These are phyloP conservation scores for Hamamelis virginiana DNA, from an alignment of 164 flowering plant genomes.

Conservation along the genomic window DNA sequence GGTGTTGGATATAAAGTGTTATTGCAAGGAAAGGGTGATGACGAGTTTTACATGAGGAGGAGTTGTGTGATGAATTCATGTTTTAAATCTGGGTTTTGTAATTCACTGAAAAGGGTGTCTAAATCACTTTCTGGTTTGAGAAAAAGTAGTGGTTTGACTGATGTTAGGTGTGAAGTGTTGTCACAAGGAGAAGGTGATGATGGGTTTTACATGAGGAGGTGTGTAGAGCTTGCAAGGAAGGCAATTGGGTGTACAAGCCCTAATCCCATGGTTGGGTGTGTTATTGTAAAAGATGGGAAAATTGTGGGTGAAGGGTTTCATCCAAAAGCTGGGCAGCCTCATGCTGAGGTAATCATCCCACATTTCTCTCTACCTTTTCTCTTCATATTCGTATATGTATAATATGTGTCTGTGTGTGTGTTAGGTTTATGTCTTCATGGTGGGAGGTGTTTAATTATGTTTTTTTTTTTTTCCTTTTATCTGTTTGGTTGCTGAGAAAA, in stretches of 20 bases:
- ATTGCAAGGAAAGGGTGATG: not conserved
- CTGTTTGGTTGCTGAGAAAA: constrained; percentile 4
- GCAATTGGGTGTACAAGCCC: constrained; percentile 87
- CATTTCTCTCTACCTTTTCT: not conserved
- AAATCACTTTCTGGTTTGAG: constrained; percentile 14
- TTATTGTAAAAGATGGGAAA: constrained; percentile 84
- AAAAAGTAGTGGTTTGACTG: constrained; percentile 20
- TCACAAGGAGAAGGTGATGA: constrained; percentile 37
- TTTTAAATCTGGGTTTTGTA: constrained; percentile 31
- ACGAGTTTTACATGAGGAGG: not conserved
- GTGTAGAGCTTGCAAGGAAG: constrained; percentile 74
- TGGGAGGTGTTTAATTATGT: not conserved
- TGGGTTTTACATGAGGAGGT: constrained; percentile 70
- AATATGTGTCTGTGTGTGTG: not conserved
- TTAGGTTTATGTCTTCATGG: not conserved
- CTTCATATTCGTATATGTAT: not conserved
- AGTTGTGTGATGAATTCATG: not conserved
- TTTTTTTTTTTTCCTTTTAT: not conserved
- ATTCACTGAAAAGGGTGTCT: constrained; percentile 33
- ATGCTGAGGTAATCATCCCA: constrained; percentile 70
- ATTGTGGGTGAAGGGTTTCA: constrained; percentile 95
- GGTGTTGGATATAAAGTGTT: not conserved
- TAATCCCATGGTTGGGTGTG: constrained; percentile 97
- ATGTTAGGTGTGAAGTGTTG: constrained; percentile 31
- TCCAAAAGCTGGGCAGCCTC: constrained; percentile 98